A percentile compares a stretch with the other conserved stretches of the same genome.
Evolutionary conservation across 306 rosid genomes (phyloP).

Genomic region (Cucurbita maxima): DNA sequence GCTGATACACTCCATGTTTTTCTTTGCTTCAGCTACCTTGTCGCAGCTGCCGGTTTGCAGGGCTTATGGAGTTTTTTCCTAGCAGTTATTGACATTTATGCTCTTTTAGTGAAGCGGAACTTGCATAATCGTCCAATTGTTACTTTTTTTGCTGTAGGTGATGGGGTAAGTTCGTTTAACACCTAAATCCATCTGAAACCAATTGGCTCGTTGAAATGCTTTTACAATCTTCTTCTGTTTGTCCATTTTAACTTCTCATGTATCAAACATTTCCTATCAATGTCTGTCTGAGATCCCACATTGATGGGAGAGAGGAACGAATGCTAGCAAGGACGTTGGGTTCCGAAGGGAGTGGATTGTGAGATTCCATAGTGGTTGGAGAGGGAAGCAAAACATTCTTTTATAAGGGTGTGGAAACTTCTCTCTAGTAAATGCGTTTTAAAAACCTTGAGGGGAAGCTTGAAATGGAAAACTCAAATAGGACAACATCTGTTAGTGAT

Average conservation of each 20-base stretch:
- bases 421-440: too few relatives aligned
- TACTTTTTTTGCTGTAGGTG: constrained; percentile 64
- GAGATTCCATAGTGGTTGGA: too few relatives aligned
- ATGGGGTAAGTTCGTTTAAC: constrained; percentile 53
- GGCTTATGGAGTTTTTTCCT: constrained; percentile 57
- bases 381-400: too few relatives aligned
- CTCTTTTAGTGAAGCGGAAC: constrained; percentile 59
- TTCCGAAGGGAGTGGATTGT: too few relatives aligned
- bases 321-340: too few relatives aligned
- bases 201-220: not conserved
- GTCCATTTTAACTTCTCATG: not conserved
- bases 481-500: too few relatives aligned
- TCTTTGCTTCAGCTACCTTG: constrained; percentile 52
- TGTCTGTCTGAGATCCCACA: too few relatives aligned
- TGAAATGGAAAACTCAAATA: too few relatives aligned
- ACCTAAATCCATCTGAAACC: not conserved
- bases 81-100: constrained; percentile 62
- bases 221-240: not conserved
- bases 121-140: constrained; percentile 51
- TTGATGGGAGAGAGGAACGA: too few relatives aligned
- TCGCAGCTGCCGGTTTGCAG: constrained; percentile 73
- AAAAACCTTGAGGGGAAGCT: too few relatives aligned
- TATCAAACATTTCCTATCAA: not conserved
- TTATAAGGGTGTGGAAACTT: too few relatives aligned
- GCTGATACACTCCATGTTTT: not conserved